Base-by-base conservation (phyloP, 176 grass and related monocot genomes). In the Triticum turgidum region DNA sequence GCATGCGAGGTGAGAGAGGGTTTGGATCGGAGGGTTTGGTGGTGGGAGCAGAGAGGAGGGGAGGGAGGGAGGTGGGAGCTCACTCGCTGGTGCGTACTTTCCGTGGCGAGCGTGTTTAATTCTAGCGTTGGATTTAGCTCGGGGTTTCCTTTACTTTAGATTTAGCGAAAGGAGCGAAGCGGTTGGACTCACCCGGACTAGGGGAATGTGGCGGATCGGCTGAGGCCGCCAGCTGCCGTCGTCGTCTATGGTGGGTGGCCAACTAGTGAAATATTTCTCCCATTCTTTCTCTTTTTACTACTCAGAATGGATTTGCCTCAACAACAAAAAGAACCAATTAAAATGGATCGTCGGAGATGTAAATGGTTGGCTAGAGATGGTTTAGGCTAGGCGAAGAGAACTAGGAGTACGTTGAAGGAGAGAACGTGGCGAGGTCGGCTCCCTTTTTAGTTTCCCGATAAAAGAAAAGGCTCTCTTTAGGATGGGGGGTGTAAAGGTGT, bases 11-110 rank as follows among this genome's bases (percentile, higher is more conserved):
- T 49, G 39, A 24, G 3, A 27, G 66, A 45, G 71, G 82, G 69
- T 88, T 73, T 81, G 89, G 85, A 88, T 88, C 85, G 89, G 89
- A 85, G 82, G 82, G 86, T 81, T 91, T 64, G 82, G 77, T 88
- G 68, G 68, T 63, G 52, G 35, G 65, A 65, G 42, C 73, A 32
- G 64, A 42, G 34, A 18, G 41, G 39, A 12, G 10, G 17, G n/a
- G 9, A 44, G 6, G 71, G 17, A 14, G 73, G 34, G 35, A 39
- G 47, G 86, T 85, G 82, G 82, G 82, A 91, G 82, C 82, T 85
- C 90, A 72, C 90, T 54, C 51, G 71, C 82, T 41, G 33, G 17
- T 58, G 65, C 72, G 73, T 65, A 61, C 69, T 18, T 20, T 80
- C 56, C 64, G 39, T 51, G 20, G 54, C 61, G 3, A 52, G 79